Conservation (phyloP, 139 green algal species). For the Haematococcus sp. region DNA sequence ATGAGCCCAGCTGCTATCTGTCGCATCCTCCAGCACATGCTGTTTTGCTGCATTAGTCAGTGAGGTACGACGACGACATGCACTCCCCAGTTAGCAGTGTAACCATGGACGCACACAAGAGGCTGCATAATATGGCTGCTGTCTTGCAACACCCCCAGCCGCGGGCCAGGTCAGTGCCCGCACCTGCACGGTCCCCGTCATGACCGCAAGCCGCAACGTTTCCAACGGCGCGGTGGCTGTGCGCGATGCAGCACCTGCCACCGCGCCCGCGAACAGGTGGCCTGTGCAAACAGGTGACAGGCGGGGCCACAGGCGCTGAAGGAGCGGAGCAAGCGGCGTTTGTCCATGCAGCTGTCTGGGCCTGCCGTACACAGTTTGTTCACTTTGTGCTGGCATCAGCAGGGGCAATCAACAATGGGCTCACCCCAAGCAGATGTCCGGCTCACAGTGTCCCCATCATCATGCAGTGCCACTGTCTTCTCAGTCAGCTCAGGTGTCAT, state of each 20-base stretch:
- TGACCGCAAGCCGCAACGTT: conserved; percentile 70
- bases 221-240: conserved; percentile 81
- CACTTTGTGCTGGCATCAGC: too few species aligned
- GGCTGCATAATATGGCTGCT: too few species aligned
- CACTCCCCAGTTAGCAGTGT: too few species aligned
- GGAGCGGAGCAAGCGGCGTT: not conserved
- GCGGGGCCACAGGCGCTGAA: not conserved
- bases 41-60: too few species aligned
- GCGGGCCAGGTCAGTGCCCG: not conserved
- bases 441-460: not conserved
- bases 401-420: not conserved
- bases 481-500: conserved; percentile 1
- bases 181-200: conserved; percentile 50
- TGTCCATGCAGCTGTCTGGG: too few species aligned
- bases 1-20: not conserved
- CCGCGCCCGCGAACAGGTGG: conserved; percentile 76
- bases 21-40: not conserved
- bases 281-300: too few species aligned
- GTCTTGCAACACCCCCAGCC: too few species aligned
- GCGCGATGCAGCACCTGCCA: conserved; percentile 69
- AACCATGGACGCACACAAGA: too few species aligned
- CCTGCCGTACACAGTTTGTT: too few species aligned
- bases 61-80: too few species aligned
- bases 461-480: not conserved
- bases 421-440: conserved; percentile 10